Evolutionary conservation across 164 flowering plant species (phyloP), one percentile per base, ranked within the genome.

Genomic region (Sextonia rubra): DNA sequence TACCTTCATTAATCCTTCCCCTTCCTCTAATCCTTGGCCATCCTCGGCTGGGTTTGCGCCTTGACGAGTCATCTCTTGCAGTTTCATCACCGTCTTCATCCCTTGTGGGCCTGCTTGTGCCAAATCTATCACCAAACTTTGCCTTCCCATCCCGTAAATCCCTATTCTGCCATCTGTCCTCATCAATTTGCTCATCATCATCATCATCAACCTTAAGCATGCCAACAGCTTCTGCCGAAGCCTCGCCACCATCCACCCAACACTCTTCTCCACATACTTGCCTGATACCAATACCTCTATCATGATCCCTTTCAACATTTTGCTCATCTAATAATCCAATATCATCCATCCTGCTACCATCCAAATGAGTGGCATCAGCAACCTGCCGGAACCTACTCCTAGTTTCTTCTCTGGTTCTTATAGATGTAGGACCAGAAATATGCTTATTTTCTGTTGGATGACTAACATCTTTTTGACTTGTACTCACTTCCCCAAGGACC

Each of bases 401-500:
- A 71, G 80, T 73, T 66, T 93, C 99, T 60, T 93, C 98, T 86
- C 87, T 88, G 61, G 82, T 76, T 85, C 88, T 86, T 6, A 78
- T 47, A 62, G 74, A 66, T 60, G 74, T 69, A 74, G 79, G 70
- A 75, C 76, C 72, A 64, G 89, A 77, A 1, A 79, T 60, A 83
- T 61, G 76, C 81, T 86, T 93, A 72, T 65, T 69, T 14, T 93
- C 98, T 47, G 75, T 22, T 30, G 62, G 60, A 83, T 82, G 77
- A 70, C 64, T 74, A 63, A 76, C 73, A 72, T 90, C 97, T 77
- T 82, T 95, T 44, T 87, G 98, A 73, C 80, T 84, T 22, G 79
- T 68, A 75, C 76, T 87, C 49, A 84, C 73, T 71, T 90, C 98
- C 29, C 97, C 98, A 74, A 96, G 82, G 71, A 89, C 91, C 68